phyloP scores from a whole-genome alignment of 805 yeast species.

The Diddensiella santjacobensis region DNA sequence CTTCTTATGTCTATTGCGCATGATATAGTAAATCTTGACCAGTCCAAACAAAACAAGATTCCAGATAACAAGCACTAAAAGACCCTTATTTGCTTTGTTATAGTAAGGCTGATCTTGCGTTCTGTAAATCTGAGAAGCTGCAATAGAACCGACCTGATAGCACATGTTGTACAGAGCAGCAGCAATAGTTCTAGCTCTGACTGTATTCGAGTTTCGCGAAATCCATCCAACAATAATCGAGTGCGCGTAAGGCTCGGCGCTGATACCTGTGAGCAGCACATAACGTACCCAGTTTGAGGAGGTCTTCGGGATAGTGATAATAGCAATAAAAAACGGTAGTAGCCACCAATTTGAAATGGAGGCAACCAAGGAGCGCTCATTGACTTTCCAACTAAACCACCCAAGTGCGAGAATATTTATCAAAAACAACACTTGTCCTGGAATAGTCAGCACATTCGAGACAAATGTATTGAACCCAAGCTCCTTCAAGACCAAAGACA shows the following conservation, averaged over 20 bases:
- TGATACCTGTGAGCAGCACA: slow-evolving; percentile 5
- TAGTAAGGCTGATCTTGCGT: slow-evolving; percentile 55
- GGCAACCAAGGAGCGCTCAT: slow-evolving; percentile 2
- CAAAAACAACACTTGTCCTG: slow-evolving; percentile 17
- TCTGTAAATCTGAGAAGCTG: slow-evolving; percentile 53
- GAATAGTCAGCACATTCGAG: slow-evolving; percentile 49
- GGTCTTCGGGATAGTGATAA: slow-evolving; percentile 6
- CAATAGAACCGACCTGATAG: slow-evolving; percentile 54
- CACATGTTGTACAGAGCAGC: slow-evolving; percentile 62
- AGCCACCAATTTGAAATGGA: slow-evolving; percentile 8
- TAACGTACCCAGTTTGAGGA: slow-evolving; percentile 9
- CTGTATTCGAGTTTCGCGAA: slow-evolving; percentile 57
- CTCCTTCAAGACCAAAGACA: slow-evolving; percentile 46
- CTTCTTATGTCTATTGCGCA: slow-evolving; percentile 34
- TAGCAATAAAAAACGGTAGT: slow-evolving; percentile 8
- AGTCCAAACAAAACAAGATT: slow-evolving; percentile 20
- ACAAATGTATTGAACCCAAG: slow-evolving; percentile 53
- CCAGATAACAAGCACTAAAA: slow-evolving; percentile 24
- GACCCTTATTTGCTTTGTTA: slow-evolving; percentile 46
- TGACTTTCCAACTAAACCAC: background rate
- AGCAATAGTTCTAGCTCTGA: slow-evolving; percentile 56
- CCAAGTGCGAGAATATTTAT: background rate
- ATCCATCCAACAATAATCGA: slow-evolving; percentile 56
- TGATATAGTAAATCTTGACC: slow-evolving; percentile 33
- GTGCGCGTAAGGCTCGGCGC: slow-evolving; percentile 38